Percentiles rank a stretch among this genome's conserved stretches.
Evolutionary conservation across 1,284 basidiomycete species (phyloP).

Genomic region (Fistulinella cinereoalba): DNA sequence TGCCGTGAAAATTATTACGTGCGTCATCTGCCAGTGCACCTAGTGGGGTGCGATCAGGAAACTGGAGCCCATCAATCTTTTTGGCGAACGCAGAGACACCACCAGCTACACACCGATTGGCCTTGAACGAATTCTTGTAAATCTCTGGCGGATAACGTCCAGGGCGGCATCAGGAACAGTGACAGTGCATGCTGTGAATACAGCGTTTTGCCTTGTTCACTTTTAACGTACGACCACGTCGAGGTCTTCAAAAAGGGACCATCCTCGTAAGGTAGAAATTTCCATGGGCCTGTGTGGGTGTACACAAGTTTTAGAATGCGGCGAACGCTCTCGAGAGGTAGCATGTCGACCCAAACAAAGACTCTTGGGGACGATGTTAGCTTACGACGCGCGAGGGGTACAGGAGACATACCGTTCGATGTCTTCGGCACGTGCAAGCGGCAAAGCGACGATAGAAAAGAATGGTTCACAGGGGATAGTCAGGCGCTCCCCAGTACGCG

Average conservation of each 20-base stretch:
- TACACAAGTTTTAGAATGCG: constrained; percentile 50
- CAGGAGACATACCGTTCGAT: constrained; percentile 38
- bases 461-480: constrained; percentile 44
- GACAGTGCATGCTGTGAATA: constrained; percentile 37
- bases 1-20: constrained; percentile 5
- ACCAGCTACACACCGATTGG: constrained; percentile 40
- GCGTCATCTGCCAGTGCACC: constrained; percentile 33
- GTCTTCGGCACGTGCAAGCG: constrained; percentile 34
- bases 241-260: constrained; percentile 47
- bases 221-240: constrained; percentile 43
- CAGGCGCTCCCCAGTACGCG: constrained; percentile 40
- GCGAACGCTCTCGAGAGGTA: constrained; percentile 55
- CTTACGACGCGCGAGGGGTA: background rate
- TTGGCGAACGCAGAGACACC: background rate
- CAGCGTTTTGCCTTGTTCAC: constrained; percentile 11
- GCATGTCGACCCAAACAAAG: constrained; percentile 44
- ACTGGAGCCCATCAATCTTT: constrained; percentile 17
- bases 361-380: constrained; percentile 31
- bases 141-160: constrained; percentile 56
- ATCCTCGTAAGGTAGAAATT: constrained; percentile 37
- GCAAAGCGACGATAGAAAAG: constrained; percentile 32
- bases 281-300: constrained; percentile 42
- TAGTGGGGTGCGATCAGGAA: constrained; percentile 19
- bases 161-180: constrained; percentile 63
- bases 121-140: constrained; percentile 51